Base-by-base conservation (phyloP, 768 basidiomycete genomes). In the Asterophora lycoperdoides region DNA sequence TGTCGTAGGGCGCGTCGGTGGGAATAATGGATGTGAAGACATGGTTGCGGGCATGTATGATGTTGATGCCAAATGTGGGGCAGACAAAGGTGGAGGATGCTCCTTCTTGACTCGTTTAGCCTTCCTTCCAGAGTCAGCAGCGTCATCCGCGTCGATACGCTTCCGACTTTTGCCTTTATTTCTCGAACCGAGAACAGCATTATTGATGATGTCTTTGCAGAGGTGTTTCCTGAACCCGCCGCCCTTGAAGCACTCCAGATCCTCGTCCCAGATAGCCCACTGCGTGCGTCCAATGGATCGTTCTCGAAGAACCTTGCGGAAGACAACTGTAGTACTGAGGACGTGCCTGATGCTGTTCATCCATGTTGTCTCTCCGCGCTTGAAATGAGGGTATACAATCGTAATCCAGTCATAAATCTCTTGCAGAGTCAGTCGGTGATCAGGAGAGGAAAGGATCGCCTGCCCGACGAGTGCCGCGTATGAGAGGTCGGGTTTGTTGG, bases 301-400 rank as follows among this genome's bases (percentile, higher is more conserved):
- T 50, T 89, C 84, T 17, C 93, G 74, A 2, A 83, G 79, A 0
- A 86, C 81, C 58, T 95, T 96, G 54, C 91, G 81, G 66, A 96
- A 97, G 58, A 86, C 87, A 32, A 86, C 81, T 37, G 94, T 95
- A 3, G 93, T 91, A 55, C 89, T 93, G 19, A 98, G 77, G 41
- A 94, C 93, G 67, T 98, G 94, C n/a, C 95, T 81, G 51, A 98
- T 92, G 47, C 92, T 94, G 67, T 96, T 96, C 83, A 94, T 93
- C 95, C 95, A 98, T 5, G 93, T 95, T 3, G 86, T 80, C 59
- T 97, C 93, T 17, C 87, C 86, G 49, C 89, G 86, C 67, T 92
- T 91, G 71, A 91, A 99, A 62, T 85, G 84, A 6, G 96, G 94
- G 67, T 93, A 94, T 8, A 90, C 89, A 35, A 87, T 89, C 39